A percentile compares a stretch with the other conserved stretches of the same genome.
Evolutionary conservation across 2,329 filamentous ascomycete species (phyloP).

Genomic region (Neopestalotiopsis sp.): DNA sequence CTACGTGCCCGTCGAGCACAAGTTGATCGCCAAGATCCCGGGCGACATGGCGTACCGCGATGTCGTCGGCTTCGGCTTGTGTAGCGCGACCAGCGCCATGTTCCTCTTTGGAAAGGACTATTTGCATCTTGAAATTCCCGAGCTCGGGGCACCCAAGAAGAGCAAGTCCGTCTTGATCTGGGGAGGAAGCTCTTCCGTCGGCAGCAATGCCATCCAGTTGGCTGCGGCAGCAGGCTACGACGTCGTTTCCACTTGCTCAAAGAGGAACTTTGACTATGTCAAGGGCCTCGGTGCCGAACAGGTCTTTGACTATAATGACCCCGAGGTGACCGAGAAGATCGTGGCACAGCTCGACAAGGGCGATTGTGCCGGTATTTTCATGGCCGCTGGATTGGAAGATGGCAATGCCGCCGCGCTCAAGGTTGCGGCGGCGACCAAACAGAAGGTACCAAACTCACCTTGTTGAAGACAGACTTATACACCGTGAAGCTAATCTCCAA

Average conservation of each 20-base stretch:
- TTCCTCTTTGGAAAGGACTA: constrained; percentile 29
- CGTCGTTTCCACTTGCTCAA: constrained; percentile 49
- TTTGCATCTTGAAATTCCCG: constrained; percentile 28
- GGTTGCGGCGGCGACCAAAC: constrained; percentile 24
- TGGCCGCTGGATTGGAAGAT: constrained; percentile 21
- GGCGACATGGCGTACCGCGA: constrained; percentile 25
- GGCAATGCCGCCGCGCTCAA: constrained; percentile 19
- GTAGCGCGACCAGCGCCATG: constrained; percentile 27
- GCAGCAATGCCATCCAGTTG: constrained; percentile 52
- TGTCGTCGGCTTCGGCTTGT: constrained; percentile 29
- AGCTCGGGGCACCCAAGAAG: constrained; percentile 20
- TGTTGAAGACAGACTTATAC: too few relatives aligned
- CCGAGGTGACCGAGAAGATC: constrained; percentile 27
- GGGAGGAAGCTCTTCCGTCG: constrained; percentile 56
- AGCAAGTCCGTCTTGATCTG: constrained; percentile 48
- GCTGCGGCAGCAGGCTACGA: constrained; percentile 48
- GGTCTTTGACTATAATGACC: constrained; percentile 50
- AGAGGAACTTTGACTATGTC: constrained; percentile 49
- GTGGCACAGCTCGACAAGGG: constrained; percentile 25
- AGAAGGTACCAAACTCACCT: constrained; percentile 14
- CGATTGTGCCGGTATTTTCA: constrained; percentile 23
- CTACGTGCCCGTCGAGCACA: constrained; percentile 25
- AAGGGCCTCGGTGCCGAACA: constrained; percentile 48
- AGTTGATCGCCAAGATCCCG: constrained; percentile 28
- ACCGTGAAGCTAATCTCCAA: not conserved